Evolutionary conservation across 805 yeast genomes (phyloP).

Genomic region (Sugiyamaella marilandica): DNA sequence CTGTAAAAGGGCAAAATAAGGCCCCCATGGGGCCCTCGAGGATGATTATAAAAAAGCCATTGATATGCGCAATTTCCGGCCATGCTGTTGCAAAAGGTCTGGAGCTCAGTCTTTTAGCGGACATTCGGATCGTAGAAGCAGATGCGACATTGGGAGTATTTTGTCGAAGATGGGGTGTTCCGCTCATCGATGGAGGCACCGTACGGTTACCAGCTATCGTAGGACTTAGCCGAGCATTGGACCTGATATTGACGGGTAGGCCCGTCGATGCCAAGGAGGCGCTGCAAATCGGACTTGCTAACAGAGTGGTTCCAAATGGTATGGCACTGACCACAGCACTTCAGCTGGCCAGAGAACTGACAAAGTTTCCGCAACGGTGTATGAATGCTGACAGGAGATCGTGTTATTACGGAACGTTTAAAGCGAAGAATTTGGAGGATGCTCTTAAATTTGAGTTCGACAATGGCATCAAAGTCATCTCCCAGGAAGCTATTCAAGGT

Average conservation of each 20-base stretch:
- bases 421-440: not conserved
- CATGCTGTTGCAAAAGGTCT: constrained; percentile 44
- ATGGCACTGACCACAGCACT: constrained; percentile 21
- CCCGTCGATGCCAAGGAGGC: constrained; percentile 36
- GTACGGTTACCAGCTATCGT: constrained; percentile 38
- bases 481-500: not conserved
- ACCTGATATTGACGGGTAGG: constrained; percentile 38
- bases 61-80: constrained; percentile 36
- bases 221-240: constrained; percentile 40
- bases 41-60: not conserved
- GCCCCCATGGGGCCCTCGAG: not conserved
- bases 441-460: not conserved
- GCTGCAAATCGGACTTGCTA: constrained; percentile 35
- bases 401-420: not conserved
- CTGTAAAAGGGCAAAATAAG: not conserved
- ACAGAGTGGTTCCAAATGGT: constrained; percentile 16
- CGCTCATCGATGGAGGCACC: constrained; percentile 48
- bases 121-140: constrained; percentile 36
- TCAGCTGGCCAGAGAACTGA: constrained; percentile 18
- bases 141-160: constrained; percentile 39
- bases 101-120: constrained; percentile 40
- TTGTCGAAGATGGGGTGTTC: constrained; percentile 39
- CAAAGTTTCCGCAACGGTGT: not conserved
- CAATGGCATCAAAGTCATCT: not conserved
- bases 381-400: not conserved